phyloP scores from a whole-genome alignment of 345 rosid genomes.

The Geranium rotundifolium region DNA sequence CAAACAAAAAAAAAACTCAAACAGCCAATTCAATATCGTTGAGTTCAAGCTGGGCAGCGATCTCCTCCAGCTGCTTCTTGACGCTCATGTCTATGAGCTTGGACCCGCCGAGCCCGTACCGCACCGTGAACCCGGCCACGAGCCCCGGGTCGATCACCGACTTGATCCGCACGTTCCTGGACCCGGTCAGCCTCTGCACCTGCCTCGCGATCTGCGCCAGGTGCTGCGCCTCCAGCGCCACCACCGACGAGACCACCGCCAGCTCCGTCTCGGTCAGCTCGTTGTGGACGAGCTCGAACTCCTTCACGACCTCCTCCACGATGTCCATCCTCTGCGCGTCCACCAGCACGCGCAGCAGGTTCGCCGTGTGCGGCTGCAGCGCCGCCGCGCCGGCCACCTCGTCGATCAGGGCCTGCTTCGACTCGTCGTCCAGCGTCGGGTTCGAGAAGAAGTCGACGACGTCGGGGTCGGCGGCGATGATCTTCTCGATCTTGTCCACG shows the following conservation, averaged over 20 bases:
- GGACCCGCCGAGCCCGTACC: constrained; percentile 70
- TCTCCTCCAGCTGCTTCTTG: constrained; percentile 88
- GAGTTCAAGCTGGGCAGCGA: constrained; percentile 67
- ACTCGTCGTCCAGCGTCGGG: constrained; percentile 37
- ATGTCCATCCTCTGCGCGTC: constrained; percentile 52
- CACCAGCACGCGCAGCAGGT: constrained; percentile 56
- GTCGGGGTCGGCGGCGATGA: constrained; percentile 38
- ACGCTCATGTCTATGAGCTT: constrained; percentile 91
- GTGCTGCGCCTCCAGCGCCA: constrained; percentile 62
- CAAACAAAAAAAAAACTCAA: constrained; percentile 8
- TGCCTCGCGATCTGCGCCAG: constrained; percentile 83
- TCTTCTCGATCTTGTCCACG: constrained; percentile 55
- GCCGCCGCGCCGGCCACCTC: constrained; percentile 34
- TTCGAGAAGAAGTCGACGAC: constrained; percentile 46
- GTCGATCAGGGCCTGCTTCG: constrained; percentile 48
- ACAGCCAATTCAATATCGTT: constrained; percentile 55
- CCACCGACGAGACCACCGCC: constrained; percentile 77
- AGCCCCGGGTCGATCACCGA: constrained; percentile 58
- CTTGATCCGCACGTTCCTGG: constrained; percentile 83
- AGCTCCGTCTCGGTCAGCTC: constrained; percentile 57
- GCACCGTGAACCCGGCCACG: constrained; percentile 84
- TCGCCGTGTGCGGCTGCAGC: constrained; percentile 51
- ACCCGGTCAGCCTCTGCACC: constrained; percentile 82
- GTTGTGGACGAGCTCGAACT: constrained; percentile 66
- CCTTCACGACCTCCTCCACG: constrained; percentile 56